phyloP scores from a whole-genome alignment of 192 early-diverging fungal genomes.

The Coemansia sp. region DNA sequence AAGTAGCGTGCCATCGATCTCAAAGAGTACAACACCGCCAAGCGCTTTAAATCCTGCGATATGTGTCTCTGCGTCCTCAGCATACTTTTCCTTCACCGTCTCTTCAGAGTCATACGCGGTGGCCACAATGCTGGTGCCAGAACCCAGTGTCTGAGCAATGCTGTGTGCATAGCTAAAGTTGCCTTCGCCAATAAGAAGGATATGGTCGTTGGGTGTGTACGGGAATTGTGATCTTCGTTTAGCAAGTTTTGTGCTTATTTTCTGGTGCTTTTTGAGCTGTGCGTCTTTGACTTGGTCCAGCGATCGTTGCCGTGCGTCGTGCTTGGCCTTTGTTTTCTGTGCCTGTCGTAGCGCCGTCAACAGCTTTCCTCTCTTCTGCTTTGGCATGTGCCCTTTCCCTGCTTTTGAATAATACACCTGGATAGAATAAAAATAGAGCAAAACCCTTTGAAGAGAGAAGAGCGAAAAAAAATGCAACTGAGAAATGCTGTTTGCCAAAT shows the following conservation, averaged over 20 bases:
- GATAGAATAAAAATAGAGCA: too few relatives aligned
- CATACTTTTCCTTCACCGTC: conserved; percentile 75
- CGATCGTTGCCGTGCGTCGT: conserved; percentile 2
- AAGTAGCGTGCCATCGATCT: conserved; percentile 77
- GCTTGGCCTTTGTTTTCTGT: conserved; percentile 19
- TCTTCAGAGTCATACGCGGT: conserved; percentile 75
- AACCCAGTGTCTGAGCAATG: conserved; percentile 60
- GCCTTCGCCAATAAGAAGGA: conserved; percentile 85
- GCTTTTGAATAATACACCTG: background rate
- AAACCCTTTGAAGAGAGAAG: too few relatives aligned
- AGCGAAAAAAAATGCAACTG: too few relatives aligned
- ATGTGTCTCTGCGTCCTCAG: conserved; percentile 55
- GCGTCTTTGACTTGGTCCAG: conserved; percentile 13
- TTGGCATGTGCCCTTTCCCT: conserved; percentile 15
- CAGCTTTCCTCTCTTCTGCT: conserved; percentile 23
- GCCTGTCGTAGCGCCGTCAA: conserved; percentile 11
- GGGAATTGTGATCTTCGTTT: conserved; percentile 36
- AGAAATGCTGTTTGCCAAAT: too few relatives aligned
- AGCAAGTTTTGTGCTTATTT: conserved; percentile 10
- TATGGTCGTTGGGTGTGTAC: conserved; percentile 58
- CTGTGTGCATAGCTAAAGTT: conserved; percentile 91
- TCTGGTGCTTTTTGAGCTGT: conserved; percentile 7
- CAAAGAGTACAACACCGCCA: conserved; percentile 71
- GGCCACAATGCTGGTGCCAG: conserved; percentile 64
- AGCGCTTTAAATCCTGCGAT: conserved; percentile 60